A percentile compares a stretch with the other conserved stretches of the same genome.
Conservation (phyloP, 352 stramenopile species). For the Phytophthora uliginosa region DNA sequence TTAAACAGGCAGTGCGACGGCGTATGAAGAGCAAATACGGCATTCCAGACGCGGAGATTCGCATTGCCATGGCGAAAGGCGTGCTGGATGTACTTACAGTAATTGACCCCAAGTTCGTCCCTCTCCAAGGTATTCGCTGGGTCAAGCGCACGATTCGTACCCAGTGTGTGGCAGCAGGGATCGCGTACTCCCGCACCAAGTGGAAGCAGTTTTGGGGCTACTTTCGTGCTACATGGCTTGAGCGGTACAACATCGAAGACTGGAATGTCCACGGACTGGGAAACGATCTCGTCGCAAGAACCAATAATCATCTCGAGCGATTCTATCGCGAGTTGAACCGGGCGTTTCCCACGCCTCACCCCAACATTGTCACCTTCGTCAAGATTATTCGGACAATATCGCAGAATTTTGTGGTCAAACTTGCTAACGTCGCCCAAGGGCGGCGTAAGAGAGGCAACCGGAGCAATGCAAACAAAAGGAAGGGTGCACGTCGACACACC, state of each 20-base stretch:
- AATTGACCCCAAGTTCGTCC: background rate
- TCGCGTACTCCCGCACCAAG: background rate
- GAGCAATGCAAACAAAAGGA: background rate
- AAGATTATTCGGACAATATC: background rate
- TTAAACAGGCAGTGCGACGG: background rate
- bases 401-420: slow-evolving; percentile 1
- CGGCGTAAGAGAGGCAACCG: slow-evolving; percentile 1
- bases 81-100: background rate
- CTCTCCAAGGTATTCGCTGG: background rate
- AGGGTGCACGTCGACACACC: background rate
- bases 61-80: background rate
- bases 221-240: background rate
- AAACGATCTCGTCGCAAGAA: background rate
- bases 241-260: background rate
- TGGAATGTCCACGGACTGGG: background rate
- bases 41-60: background rate
- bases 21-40: background rate
- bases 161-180: background rate
- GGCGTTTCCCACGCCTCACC: background rate
- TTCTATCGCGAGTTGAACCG: background rate
- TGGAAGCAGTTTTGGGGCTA: slow-evolving; percentile 5
- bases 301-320: background rate
- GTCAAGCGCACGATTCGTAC: background rate
- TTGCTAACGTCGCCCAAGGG: background rate
- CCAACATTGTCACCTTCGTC: background rate